A percentile compares a stretch with the other conserved stretches of the same genome.
Evolutionary conservation across 768 basidiomycete genomes (phyloP).

Genomic region (Dentipellis fragilis): DNA sequence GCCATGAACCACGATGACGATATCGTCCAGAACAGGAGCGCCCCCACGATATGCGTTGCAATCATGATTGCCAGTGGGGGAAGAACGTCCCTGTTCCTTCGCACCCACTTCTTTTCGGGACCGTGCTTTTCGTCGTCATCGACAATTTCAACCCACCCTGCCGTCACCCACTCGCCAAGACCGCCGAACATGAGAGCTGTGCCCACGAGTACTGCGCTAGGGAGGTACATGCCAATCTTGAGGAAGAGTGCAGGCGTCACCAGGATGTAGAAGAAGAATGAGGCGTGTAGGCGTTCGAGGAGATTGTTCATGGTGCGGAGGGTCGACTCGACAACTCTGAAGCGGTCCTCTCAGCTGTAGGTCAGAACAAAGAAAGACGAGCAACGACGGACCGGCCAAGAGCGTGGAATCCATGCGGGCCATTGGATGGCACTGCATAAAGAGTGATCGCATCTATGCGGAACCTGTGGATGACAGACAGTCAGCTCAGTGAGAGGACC

Average conservation of each 20-base stretch:
- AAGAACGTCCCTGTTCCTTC: constrained; percentile 45
- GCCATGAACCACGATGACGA: constrained; percentile 35
- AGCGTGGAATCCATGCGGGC: constrained; percentile 93
- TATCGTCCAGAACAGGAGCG: constrained; percentile 37
- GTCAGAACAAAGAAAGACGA: neutral
- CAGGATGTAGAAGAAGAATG: constrained; percentile 93
- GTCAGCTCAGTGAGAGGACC: neutral
- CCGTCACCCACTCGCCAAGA: constrained; percentile 59
- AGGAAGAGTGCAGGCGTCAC: constrained; percentile 59
- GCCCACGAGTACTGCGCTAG: constrained; percentile 77
- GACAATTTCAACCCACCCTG: constrained; percentile 37
- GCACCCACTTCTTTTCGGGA: constrained; percentile 27
- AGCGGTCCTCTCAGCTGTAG: neutral
- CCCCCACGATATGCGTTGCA: constrained; percentile 46
- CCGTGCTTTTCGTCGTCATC: neutral
- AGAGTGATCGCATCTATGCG: constrained; percentile 92
- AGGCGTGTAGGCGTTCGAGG: constrained; percentile 91
- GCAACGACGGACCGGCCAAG: constrained; percentile 70
- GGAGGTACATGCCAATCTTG: constrained; percentile 86
- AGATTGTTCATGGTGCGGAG: constrained; percentile 89
- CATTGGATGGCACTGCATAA: constrained; percentile 76
- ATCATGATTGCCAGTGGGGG: constrained; percentile 42
- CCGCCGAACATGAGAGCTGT: constrained; percentile 82
- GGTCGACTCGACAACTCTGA: constrained; percentile 76
- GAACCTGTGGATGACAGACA: constrained; percentile 41